These are phyloP conservation scores for Wickerhamiella parazyma DNA, from an alignment of 805 yeast genomes.

Conservation along the genomic window DNA sequence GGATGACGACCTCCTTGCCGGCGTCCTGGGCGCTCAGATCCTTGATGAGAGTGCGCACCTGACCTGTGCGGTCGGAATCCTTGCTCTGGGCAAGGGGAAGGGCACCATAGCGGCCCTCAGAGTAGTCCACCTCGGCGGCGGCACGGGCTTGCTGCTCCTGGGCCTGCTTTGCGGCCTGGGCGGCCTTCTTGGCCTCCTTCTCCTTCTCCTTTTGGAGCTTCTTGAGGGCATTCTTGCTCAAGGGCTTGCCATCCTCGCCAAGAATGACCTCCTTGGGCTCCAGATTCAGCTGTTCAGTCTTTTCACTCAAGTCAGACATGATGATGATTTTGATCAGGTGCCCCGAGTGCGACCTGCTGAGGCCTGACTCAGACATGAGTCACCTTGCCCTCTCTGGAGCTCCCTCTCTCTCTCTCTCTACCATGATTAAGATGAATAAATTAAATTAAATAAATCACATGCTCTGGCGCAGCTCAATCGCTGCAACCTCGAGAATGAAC, in stretches of 20 bases:
- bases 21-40: slow-evolving; percentile 43
- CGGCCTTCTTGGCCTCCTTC: slow-evolving; percentile 86
- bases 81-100: slow-evolving; percentile 71
- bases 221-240: slow-evolving; percentile 88
- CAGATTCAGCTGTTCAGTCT: slow-evolving; percentile 17
- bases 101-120: slow-evolving; percentile 80
- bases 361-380: background rate
- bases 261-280: slow-evolving; percentile 21
- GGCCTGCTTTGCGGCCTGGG: slow-evolving; percentile 77
- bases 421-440: no score
- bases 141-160: slow-evolving; percentile 70
- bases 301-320: slow-evolving; percentile 16
- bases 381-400: no score
- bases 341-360: no score
- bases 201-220: slow-evolving; percentile 87
- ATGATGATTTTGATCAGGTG: no score
- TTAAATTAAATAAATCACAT: no score
- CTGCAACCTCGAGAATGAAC: slow-evolving; percentile 36
- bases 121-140: slow-evolving; percentile 70
- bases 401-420: no score
- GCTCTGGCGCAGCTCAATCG: background rate
- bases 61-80: slow-evolving; percentile 43
- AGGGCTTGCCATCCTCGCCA: slow-evolving; percentile 71
- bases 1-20: slow-evolving; percentile 65
- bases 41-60: slow-evolving; percentile 41